Conservation (phyloP, 768 basidiomycete genomes). For the Lactarius evosmus region DNA sequence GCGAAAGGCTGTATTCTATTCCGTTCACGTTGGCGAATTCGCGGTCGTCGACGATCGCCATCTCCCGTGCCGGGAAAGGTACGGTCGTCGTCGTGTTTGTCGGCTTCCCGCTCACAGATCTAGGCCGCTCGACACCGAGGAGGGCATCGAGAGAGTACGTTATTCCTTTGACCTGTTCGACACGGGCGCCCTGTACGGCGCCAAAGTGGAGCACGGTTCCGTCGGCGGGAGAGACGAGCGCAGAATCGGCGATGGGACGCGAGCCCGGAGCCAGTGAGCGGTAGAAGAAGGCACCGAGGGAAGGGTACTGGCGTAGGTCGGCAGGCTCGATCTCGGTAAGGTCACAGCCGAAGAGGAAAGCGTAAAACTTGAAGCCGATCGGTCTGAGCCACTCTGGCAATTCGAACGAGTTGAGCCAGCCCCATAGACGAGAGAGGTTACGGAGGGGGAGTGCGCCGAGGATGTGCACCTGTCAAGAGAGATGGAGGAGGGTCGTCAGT, state of each 20-base stretch:
- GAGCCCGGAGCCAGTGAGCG: slow-evolving; percentile 76
- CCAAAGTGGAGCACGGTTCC: slow-evolving; percentile 92
- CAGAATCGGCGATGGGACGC: slow-evolving; percentile 59
- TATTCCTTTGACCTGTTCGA: slow-evolving; percentile 97
- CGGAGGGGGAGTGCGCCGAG: slow-evolving; percentile 92
- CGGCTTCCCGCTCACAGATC: slow-evolving; percentile 37
- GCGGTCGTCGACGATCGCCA: slow-evolving; percentile 70
- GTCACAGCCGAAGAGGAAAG: slow-evolving; percentile 89
- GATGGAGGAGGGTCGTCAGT: slow-evolving; percentile 3
- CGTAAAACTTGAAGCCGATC: slow-evolving; percentile 80
- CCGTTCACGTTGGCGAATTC: slow-evolving; percentile 97
- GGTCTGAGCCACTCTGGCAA: slow-evolving; percentile 96
- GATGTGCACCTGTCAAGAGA: slow-evolving; percentile 76
- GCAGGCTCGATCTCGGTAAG: slow-evolving; percentile 81
- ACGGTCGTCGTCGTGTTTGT: slow-evolving; percentile 31
- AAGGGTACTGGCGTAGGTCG: slow-evolving; percentile 76
- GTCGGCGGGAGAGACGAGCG: slow-evolving; percentile 89
- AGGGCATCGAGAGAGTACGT: slow-evolving; percentile 95
- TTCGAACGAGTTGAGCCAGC: slow-evolving; percentile 89
- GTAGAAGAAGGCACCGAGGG: slow-evolving; percentile 96
- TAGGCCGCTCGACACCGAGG: slow-evolving; percentile 66
- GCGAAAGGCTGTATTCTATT: slow-evolving; percentile 90
- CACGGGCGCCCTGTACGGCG: slow-evolving; percentile 66
- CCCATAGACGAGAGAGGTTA: slow-evolving; percentile 96
- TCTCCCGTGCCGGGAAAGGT: slow-evolving; percentile 45